Conservation (phyloP, 208 protist genomes). For the Acanthamoeba healyi region DNA sequence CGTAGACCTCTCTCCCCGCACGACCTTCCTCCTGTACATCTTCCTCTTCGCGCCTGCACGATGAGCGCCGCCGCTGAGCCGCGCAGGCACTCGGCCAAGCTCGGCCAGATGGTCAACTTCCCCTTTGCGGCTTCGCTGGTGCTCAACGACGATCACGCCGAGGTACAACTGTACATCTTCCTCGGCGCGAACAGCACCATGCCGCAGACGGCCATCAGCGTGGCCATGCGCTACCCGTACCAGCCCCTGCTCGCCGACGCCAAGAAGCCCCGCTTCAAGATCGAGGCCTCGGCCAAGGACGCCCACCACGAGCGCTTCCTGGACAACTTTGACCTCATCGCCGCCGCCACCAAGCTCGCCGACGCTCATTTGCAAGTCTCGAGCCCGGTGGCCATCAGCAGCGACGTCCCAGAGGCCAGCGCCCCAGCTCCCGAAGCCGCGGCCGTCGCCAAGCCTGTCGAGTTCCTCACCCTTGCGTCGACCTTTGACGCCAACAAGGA, state of each 20-base stretch:
- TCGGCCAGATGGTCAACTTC: constrained; percentile 30
- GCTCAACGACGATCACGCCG: constrained; percentile 22
- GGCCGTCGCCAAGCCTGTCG: background rate
- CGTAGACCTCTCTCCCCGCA: background rate
- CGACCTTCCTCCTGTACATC: background rate
- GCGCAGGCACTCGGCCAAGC: background rate
- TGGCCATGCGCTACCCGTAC: background rate
- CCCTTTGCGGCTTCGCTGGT: constrained; percentile 42
- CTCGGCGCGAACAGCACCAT: constrained; percentile 23
- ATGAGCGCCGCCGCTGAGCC: background rate
- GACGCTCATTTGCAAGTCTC: constrained; percentile 14
- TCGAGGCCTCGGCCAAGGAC: background rate
- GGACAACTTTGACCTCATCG: background rate
- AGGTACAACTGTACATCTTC: constrained; percentile 22
- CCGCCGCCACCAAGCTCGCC: background rate
- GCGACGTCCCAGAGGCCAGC: background rate
- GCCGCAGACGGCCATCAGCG: constrained; percentile 26
- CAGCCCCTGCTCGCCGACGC: background rate
- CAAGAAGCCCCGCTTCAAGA: background rate
- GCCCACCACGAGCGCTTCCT: background rate
- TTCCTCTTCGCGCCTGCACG: background rate
- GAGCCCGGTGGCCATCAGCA: background rate
- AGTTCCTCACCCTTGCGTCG: background rate
- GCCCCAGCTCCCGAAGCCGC: background rate
- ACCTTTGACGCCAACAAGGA: background rate